phyloP scores from a whole-genome alignment of 176 grass and related monocot species.

The Calamus simplicifolius region DNA sequence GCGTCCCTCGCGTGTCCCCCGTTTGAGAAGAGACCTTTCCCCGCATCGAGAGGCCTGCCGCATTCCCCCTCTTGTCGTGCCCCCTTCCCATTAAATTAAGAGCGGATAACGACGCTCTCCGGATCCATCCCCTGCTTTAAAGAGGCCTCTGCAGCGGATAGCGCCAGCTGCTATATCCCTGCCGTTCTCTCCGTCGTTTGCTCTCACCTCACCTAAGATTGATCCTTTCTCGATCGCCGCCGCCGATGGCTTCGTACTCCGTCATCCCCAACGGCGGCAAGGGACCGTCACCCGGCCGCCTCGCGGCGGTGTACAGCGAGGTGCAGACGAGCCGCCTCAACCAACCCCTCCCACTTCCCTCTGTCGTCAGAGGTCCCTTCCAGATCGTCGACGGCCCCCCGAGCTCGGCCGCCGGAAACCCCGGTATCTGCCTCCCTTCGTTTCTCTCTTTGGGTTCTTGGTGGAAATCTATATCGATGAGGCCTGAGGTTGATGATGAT shows the following conservation, averaged over 20 bases:
- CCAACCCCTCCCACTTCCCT: conserved; percentile 73
- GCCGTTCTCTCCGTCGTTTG: no score
- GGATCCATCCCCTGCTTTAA: no score
- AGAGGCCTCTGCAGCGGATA: no score
- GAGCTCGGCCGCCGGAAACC: conserved; percentile 72
- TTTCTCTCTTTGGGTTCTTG: neutral
- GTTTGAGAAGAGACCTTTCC: no score
- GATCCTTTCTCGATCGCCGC: neutral
- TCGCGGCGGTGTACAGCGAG: conserved; percentile 86
- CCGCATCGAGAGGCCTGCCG: no score
- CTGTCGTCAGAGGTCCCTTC: conserved; percentile 53
- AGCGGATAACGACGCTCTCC: no score
- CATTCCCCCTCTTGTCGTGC: no score
- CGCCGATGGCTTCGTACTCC: conserved; percentile 29
- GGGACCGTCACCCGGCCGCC: conserved; percentile 37
- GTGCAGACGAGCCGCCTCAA: conserved; percentile 82
- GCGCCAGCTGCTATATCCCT: no score
- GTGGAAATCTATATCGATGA: no score
- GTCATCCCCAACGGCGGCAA: conserved; percentile 40
- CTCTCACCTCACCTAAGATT: neutral
- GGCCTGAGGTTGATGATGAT: no score
- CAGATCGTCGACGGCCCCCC: conserved; percentile 53
- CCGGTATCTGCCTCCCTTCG: conserved; percentile 25
- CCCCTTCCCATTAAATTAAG: no score
- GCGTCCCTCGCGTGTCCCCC: no score